These are phyloP conservation scores for Aurinia saxatilis DNA, from an alignment of 345 rosid genomes.

Conservation along the genomic window DNA sequence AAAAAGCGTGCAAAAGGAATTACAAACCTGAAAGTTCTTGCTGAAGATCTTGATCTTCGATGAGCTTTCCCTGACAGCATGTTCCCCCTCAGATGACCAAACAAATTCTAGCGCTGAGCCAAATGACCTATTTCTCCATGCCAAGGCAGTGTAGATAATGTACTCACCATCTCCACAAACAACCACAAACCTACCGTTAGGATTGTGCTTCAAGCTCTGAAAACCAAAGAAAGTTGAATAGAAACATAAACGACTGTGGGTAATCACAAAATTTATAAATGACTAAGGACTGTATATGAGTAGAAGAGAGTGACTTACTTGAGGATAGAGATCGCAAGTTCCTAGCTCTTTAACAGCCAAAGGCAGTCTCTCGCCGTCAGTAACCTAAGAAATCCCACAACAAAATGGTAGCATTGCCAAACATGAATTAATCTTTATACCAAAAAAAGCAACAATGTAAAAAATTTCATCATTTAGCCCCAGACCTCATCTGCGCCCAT, in stretches of 20 bases:
- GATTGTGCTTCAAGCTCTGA: no score
- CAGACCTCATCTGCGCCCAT: conserved; percentile 88
- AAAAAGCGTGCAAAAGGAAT: conserved; percentile 4
- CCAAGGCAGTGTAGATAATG: no score
- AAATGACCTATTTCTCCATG: no score
- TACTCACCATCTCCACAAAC: no score
- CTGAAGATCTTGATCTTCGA: conserved; percentile 89
- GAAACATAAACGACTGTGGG: conserved; percentile 3
- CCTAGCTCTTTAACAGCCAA: conserved; percentile 97
- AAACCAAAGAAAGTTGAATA: neutral
- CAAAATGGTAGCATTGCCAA: neutral
- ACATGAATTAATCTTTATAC: neutral
- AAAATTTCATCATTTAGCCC: neutral
- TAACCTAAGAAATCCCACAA: conserved; percentile 42
- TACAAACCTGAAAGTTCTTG: conserved; percentile 83
- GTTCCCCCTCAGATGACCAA: conserved; percentile 96
- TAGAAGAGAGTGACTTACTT: conserved; percentile 44
- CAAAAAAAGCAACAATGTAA: neutral
- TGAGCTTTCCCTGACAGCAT: conserved; percentile 94
- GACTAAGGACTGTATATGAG: neutral
- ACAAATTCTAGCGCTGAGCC: conserved; percentile 86
- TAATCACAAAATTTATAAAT: neutral
- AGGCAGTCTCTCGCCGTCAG: conserved; percentile 97
- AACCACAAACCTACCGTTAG: no score
- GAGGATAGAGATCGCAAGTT: conserved; percentile 96